Evolutionary conservation across 2,329 filamentous ascomycete genomes (phyloP), one percentile per base, ranked within the genome.

Genomic region (Colletotrichum sp.): DNA sequence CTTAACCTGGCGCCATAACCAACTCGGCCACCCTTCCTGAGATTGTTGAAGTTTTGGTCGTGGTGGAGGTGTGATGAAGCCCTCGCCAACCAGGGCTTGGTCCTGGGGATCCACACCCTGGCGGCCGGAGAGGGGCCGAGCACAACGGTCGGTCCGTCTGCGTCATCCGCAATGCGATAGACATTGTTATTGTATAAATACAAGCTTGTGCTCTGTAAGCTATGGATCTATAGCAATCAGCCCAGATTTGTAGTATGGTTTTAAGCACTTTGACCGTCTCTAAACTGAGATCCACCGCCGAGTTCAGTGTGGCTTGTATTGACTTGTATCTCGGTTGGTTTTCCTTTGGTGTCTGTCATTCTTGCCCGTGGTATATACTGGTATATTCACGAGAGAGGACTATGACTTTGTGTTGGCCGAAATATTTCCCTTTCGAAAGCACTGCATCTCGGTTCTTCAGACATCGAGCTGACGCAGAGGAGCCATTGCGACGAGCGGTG

Each of bases 1-100:
- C 74, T 76, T 76, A 76, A 76, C 74, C 74, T 76, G 74, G 74
- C 74, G 74, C 74, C 74, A 76, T 74, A 76, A 76, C 74, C 74
- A 76, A 76, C 74, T 76, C 74, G 74, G 74, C 74, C 74, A 76
- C 74, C 74, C 74, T 76, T 76, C 74, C 74, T 25, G 39, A 71
- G 13, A 5, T 65, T 36, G 36, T 29, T 70, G 68, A 16, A 0
- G 0, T 1, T 16, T 25, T 4, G 1, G 3, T 1, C 4, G 3
- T n/a, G 39, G 71, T 63, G 34, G 64, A 57, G 39, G 34, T 39
- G 2, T 5, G 0, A 59, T 73, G 71, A 30, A 36, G 52, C 57
- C 55, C 49, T 57, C 34, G 27, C 55, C 15, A 62, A 39, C n/a
- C 64, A 72, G 25, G 66, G 64, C 49, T 61, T 12, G 64, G 32